Evolutionary conservation across 208 protist genomes (phyloP), one percentile per base, ranked within the genome.

Genomic region (Blastocrithidia nonstop): DNA sequence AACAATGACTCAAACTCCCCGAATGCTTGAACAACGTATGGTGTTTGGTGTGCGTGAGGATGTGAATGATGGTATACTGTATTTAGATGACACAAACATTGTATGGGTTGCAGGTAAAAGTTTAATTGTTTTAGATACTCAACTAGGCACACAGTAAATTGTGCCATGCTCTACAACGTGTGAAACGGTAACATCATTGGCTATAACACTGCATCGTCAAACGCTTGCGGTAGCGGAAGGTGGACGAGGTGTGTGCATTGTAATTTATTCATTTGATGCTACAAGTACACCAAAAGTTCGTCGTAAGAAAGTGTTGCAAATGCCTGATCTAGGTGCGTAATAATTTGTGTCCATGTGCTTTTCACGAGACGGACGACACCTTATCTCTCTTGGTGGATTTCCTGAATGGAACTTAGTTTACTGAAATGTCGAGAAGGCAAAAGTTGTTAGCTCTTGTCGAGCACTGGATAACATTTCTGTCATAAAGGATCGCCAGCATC

Each of bases 391-490:
- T 8, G 84, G 85, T 36, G 88, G 86, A 15, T 74, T 66, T 37
- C 92, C 94, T 2, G 89, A 96, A 50, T 97, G 88, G 87, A 91
- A 82, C 45, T 45, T 96, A 20, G 65, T 92, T 20, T 88, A 91
- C 64, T 97, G 92, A 90, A 79, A 66, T 47, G 81, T 95, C 32
- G 91, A 96, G 40, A 73, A 81, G 47, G 58, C 55, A 29, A 95
- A 90, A 56, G 75, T 88, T 40, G 23, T 95, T 22, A 69, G 83
- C 6, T 61, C 64, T 19, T 75, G 67, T 39, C 25, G 53, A 1
- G 55, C 68, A 17, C 53, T 79, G n/a, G 77, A 82, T 11, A 80
- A 58, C 45, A 57, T 62, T 5, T 35, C 65, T 21, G 35, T 54
- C 17, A 45, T 51, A 25, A 62, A 56, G 15, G 85, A 92, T 36